A percentile compares a stretch with the other conserved stretches of the same genome.
phyloP scores from a whole-genome alignment of 805 yeast genomes.

The Nakazawaea anatomiae region DNA sequence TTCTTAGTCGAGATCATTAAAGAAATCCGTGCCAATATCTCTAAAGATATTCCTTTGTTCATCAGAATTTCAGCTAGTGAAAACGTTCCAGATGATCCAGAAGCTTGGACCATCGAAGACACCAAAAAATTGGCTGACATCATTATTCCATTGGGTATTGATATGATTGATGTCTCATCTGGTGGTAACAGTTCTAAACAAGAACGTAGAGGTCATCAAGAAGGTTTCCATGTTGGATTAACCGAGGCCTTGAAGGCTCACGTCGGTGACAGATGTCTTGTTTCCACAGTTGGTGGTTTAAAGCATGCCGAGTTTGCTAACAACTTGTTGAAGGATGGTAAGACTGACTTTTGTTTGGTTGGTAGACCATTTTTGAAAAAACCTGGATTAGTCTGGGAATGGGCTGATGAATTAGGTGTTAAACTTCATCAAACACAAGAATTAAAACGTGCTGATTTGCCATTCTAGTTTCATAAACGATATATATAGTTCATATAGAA shows the following conservation, averaged over 20 bases:
- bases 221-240: slow-evolving; percentile 31
- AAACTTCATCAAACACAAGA: slow-evolving; percentile 30
- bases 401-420: slow-evolving; percentile 46
- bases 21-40: slow-evolving; percentile 32
- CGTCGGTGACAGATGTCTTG: slow-evolving; percentile 34
- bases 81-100: slow-evolving; percentile 25
- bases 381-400: slow-evolving; percentile 43
- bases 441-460: slow-evolving; percentile 10
- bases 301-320: slow-evolving; percentile 31
- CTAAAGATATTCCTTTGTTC: slow-evolving; percentile 39
- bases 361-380: slow-evolving; percentile 41
- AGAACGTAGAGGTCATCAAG: slow-evolving; percentile 19
- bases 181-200: slow-evolving; percentile 40
- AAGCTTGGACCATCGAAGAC: slow-evolving; percentile 40
- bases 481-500: neutral
- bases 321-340: slow-evolving; percentile 32
- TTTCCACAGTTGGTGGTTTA: slow-evolving; percentile 45
- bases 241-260: slow-evolving; percentile 38
- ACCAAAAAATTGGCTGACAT: slow-evolving; percentile 32
- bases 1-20: slow-evolving; percentile 41
- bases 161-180: slow-evolving; percentile 47
- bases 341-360: slow-evolving; percentile 41
- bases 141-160: slow-evolving; percentile 38
- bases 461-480: neutral
- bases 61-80: slow-evolving; percentile 44